Evolutionary conservation across 805 yeast genomes (phyloP).

Genomic region (Suhomyces xylopsoci): DNA sequence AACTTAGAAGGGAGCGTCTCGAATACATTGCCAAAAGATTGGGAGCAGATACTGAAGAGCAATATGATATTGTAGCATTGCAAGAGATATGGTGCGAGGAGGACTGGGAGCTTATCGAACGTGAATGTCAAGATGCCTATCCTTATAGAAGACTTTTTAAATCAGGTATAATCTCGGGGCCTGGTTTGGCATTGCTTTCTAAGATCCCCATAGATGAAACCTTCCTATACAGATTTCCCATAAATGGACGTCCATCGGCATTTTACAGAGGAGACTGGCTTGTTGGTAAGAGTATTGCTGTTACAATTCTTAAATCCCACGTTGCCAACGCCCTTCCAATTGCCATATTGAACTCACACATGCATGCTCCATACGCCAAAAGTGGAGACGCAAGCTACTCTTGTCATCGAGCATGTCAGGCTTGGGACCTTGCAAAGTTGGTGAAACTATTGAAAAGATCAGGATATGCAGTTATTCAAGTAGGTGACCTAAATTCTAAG

Average conservation of each 20-base stretch:
- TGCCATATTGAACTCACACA: constrained; percentile 85
- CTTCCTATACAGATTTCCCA: constrained; percentile 78
- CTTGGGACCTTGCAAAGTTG: constrained; percentile 86
- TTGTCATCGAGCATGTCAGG: constrained; percentile 91
- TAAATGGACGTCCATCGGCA: constrained; percentile 93
- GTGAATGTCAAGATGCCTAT: constrained; percentile 42
- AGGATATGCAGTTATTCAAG: constrained; percentile 83
- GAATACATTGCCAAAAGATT: constrained; percentile 69
- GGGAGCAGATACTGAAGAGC: constrained; percentile 36
- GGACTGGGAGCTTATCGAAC: constrained; percentile 71
- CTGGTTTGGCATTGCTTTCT: constrained; percentile 84
- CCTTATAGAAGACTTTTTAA: constrained; percentile 70
- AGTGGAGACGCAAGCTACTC: constrained; percentile 85
- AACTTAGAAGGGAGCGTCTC: constrained; percentile 60
- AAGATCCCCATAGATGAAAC: constrained; percentile 79
- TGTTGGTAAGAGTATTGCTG: constrained; percentile 87
- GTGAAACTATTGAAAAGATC: constrained; percentile 59
- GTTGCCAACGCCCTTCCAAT: constrained; percentile 49
- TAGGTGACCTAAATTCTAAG: constrained; percentile 88
- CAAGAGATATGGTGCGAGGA: constrained; percentile 91
- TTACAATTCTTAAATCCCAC: constrained; percentile 59
- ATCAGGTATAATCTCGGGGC: constrained; percentile 87
- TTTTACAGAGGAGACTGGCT: constrained; percentile 95
- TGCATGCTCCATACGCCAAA: constrained; percentile 93
- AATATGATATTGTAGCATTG: constrained; percentile 83